Percentiles rank a stretch among this genome's conserved stretches.
Evolutionary conservation across 345 rosid species (phyloP).

Genomic region (Gossypium mustelinum): DNA sequence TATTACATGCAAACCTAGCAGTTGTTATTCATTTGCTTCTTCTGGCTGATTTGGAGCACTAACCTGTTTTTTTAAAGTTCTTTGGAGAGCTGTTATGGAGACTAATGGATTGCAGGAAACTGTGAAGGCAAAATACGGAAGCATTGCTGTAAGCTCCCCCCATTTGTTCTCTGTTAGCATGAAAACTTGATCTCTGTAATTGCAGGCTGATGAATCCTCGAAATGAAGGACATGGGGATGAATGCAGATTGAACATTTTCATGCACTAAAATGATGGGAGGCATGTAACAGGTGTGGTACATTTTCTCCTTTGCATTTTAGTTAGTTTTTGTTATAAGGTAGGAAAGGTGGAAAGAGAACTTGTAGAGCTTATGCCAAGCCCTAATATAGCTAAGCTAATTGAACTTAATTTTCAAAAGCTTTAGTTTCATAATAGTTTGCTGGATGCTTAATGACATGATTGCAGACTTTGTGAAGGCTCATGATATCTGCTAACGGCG

Average conservation of each 20-base stretch:
- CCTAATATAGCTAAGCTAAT: not conserved
- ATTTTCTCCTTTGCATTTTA: not conserved
- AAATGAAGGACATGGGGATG: slow-evolving; percentile 1
- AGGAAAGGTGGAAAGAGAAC: not conserved
- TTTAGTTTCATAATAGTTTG: not conserved
- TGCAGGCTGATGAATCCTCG: slow-evolving; percentile 8
- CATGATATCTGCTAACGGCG: not conserved
- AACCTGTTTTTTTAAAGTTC: not conserved
- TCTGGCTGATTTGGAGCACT: not conserved
- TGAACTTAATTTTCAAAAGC: not conserved
- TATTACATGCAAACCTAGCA: slow-evolving; percentile 19
- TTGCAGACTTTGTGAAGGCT: not conserved
- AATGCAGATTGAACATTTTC: slow-evolving; percentile 4
- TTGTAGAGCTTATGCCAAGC: not conserved
- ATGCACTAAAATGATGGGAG: not conserved
- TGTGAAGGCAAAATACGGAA: not conserved
- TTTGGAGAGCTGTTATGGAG: not conserved
- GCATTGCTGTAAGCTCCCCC: slow-evolving; percentile 16
- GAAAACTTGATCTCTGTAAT: slow-evolving; percentile 5
- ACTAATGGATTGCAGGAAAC: slow-evolving; percentile 8
- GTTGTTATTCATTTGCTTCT: slow-evolving; percentile 10
- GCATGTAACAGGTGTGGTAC: slow-evolving; percentile 10
- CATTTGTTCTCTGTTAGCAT: slow-evolving; percentile 1
- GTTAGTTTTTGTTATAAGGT: not conserved
- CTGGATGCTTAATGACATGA: not conserved